Conservation (phyloP, 495 filamentous ascomycete genomes). For the Pyronema domesticum region DNA sequence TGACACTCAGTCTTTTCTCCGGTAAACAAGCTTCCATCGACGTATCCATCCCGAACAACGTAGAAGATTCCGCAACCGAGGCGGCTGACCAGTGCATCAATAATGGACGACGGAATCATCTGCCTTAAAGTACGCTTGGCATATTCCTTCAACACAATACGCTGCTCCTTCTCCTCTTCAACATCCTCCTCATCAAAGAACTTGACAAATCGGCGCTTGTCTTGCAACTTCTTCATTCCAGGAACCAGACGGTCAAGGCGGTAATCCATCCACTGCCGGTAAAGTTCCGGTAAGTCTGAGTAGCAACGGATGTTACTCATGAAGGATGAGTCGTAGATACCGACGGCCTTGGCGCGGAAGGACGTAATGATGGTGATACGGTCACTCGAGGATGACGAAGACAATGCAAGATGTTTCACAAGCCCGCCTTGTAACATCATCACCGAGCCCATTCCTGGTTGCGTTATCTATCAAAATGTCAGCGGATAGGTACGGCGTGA, state of each 20-base stretch:
- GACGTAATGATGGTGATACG: conserved; percentile 27
- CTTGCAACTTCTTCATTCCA: background rate
- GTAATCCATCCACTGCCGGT: conserved; percentile 24
- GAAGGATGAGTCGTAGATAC: conserved; percentile 23
- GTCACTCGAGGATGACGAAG: conserved; percentile 19
- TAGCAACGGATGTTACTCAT: conserved; percentile 26
- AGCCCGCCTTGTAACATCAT: conserved; percentile 26
- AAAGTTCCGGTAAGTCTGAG: conserved; percentile 17
- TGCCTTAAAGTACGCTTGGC: conserved; percentile 5
- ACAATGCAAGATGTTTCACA: conserved; percentile 26
- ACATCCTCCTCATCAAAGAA: background rate
- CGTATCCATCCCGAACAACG: conserved; percentile 3
- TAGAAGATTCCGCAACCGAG: conserved; percentile 3
- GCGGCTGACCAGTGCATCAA: background rate
- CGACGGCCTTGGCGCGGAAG: conserved; percentile 20
- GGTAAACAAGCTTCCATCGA: background rate
- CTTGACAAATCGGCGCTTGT: background rate
- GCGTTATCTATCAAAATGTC: conserved; percentile 3
- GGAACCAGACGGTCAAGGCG: conserved; percentile 8
- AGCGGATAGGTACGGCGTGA: background rate
- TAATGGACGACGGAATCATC: conserved; percentile 1
- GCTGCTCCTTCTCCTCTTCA: background rate
- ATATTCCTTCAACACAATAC: conserved; percentile 1
- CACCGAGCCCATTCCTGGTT: conserved; percentile 13
- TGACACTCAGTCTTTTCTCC: background rate